These are phyloP conservation scores for Fusarium virguliforme DNA, from an alignment of 2,329 filamentous ascomycete genomes.

Conservation along the genomic window DNA sequence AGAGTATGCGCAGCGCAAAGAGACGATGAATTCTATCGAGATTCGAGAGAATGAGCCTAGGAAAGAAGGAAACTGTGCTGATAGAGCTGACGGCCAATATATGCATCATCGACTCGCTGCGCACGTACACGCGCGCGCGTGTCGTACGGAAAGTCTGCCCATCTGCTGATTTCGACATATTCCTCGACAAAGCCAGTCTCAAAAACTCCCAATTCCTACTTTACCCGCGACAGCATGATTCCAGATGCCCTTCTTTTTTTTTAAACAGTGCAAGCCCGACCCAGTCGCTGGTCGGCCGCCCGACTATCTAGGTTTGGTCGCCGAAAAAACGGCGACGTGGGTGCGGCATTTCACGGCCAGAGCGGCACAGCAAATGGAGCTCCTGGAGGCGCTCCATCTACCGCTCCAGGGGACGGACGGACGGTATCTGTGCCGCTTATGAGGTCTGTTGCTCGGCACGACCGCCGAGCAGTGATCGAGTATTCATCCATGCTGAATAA, in stretches of 20 bases:
- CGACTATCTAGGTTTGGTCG: neutral
- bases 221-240: slow-evolving; percentile 14
- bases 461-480: slow-evolving; percentile 9
- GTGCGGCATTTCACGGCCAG: slow-evolving; percentile 36
- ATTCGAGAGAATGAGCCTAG: neutral
- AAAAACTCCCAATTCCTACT: slow-evolving; percentile 23
- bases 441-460: slow-evolving; percentile 27
- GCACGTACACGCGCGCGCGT: neutral
- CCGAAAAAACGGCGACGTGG: slow-evolving; percentile 15
- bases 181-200: slow-evolving; percentile 4
- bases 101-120: slow-evolving; percentile 1
- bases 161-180: slow-evolving; percentile 11
- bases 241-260: neutral
- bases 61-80: neutral
- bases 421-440: slow-evolving; percentile 13
- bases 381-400: neutral
- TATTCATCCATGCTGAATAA: slow-evolving; percentile 5
- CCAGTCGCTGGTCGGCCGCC: slow-evolving; percentile 35
- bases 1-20: neutral
- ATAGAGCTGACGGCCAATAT: neutral
- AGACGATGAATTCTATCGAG: neutral
- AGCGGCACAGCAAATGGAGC: slow-evolving; percentile 9
- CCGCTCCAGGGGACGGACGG: neutral
- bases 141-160: slow-evolving; percentile 17
- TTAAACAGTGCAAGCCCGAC: slow-evolving; percentile 20